Conservation (phyloP, 2,329 filamentous ascomycete species). For the Graphium sp. region DNA sequence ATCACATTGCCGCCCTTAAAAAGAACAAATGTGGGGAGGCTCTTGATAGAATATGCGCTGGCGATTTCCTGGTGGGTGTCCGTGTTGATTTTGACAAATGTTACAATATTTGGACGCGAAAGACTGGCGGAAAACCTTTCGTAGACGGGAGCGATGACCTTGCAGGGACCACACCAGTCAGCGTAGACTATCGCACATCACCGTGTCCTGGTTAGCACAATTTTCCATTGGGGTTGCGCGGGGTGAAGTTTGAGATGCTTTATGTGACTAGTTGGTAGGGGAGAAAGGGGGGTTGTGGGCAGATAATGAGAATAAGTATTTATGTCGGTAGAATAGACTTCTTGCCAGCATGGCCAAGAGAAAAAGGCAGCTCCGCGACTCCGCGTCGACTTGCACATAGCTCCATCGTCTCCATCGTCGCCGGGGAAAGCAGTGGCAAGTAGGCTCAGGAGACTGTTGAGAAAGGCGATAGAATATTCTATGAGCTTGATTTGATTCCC, state of each 20-base stretch:
- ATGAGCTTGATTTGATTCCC: too few species aligned
- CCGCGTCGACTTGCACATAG: too few species aligned
- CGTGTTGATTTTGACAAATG: constrained; percentile 77
- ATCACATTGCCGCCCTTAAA: constrained; percentile 50
- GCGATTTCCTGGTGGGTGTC: constrained; percentile 63
- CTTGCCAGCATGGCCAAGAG: too few species aligned
- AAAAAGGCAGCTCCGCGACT: too few species aligned
- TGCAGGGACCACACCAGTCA: constrained; percentile 74
- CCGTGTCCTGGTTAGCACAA: constrained; percentile 1
- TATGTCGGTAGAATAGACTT: too few species aligned
- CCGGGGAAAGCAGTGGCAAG: too few species aligned
- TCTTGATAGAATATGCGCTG: constrained; percentile 53
- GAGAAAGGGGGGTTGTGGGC: constrained; percentile 1
- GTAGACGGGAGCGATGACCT: constrained; percentile 68
- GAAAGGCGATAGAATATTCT: too few species aligned
- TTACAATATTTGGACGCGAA: constrained; percentile 54
- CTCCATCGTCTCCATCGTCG: too few species aligned
- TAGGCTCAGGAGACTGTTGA: too few species aligned
- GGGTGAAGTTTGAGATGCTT: constrained; percentile 1
- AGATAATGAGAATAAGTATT: constrained; percentile 10
- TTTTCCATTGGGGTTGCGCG: not conserved
- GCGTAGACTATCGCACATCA: constrained; percentile 60
- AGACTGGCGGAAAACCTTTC: constrained; percentile 58
- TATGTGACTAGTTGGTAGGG: constrained; percentile 7
- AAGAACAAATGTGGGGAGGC: constrained; percentile 83